Evolutionary conservation across 345 rosid species (phyloP), one percentile per base, ranked within the genome.

Genomic region (Eucalyptus tenuipes): DNA sequence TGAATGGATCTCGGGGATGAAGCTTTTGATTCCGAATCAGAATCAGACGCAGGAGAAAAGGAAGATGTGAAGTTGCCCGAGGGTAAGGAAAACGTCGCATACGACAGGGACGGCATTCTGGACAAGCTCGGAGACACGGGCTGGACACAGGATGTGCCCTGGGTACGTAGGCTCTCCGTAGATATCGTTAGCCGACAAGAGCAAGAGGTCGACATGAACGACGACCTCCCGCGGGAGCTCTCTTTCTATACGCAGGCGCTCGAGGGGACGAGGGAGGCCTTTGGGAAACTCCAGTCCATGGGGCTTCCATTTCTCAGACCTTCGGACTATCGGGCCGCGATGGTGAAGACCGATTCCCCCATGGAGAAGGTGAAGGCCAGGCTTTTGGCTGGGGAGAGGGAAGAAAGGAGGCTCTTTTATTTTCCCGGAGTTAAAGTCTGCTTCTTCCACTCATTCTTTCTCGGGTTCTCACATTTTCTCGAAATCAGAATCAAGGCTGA

Each of bases 351-450:
- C 1, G 97, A 98, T 90, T 66, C 90, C 15, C 97, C 95, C 88
- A 95, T 97, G 98, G 95, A 88, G 93, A 97, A 96, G 86, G 97
- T 95, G 88, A 98, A 96, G 95, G 90, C 93, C 29, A 89, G 92
- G 91, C 97, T 96, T 88, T 85, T 95, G 91, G 86, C 93, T 2
- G 96, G 94, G 93, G 95, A 94, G 95, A 96, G 87, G 88, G 50
- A 4, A 49, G 50, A 49, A 49, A 13, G 1, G 50, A 49, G 50
- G 50, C 50, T 49, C 6, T 49, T 49, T 49, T 13, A 49, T 13
- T 49, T 49, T 49, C 50, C 50, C 17, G 50, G 17, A 49, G 50
- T 49, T 49, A 13, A 49, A 14, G 50, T 5, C 50, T 49, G 17
- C 50, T 49, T 49, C 7, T 49, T 49, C 50, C 50, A 49, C 50